These are phyloP conservation scores for Ophiostoma sp. DNA, from an alignment of 2,329 filamentous ascomycete genomes.

Conservation along the genomic window DNA sequence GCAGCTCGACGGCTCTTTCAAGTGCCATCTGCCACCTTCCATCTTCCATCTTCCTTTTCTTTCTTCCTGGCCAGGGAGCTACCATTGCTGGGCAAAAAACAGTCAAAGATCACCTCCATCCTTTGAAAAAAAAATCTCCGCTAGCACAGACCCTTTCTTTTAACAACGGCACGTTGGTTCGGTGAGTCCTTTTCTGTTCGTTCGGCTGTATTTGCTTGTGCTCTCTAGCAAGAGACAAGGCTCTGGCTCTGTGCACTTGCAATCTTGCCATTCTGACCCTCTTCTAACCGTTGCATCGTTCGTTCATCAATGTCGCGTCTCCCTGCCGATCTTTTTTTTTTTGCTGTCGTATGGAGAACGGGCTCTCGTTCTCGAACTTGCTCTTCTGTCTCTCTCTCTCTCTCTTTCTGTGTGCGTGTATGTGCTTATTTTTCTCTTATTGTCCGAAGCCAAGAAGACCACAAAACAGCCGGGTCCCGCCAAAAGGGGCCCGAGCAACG, in stretches of 20 bases:
- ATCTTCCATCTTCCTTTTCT: background rate
- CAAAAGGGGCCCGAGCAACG: conserved; percentile 16
- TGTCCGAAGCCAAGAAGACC: background rate
- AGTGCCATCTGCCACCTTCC: background rate
- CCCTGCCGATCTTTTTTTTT: background rate
- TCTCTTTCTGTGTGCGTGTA: no score
- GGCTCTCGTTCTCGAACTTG: background rate
- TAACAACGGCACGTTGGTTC: background rate
- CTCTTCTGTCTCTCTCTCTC: background rate
- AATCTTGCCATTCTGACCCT: background rate
- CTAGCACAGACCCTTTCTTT: background rate
- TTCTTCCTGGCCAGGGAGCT: background rate
- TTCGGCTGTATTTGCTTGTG: background rate
- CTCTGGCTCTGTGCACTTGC: background rate
- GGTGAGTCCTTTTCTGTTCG: background rate
- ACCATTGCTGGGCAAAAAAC: background rate
- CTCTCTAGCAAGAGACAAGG: background rate
- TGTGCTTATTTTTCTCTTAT: background rate
- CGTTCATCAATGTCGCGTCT: background rate
- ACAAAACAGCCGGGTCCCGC: background rate
- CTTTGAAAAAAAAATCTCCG: background rate
- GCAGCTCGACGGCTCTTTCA: background rate
- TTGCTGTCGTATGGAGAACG: background rate
- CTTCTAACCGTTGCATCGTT: background rate
- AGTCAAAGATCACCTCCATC: background rate